phyloP scores from a whole-genome alignment of 257 asterid species.

The Echium plantagineum region DNA sequence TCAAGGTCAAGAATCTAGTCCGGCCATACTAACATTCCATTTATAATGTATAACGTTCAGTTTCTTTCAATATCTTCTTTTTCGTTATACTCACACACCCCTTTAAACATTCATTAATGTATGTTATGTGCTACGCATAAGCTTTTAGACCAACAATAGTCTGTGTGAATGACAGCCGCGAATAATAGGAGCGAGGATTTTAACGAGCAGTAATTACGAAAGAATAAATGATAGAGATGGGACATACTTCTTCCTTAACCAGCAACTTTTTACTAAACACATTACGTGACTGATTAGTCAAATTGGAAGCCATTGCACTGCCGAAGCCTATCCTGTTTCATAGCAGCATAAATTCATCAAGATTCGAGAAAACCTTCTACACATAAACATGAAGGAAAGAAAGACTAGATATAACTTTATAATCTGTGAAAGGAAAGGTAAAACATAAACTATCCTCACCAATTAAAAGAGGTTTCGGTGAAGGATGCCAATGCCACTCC shows the following conservation, averaged over 20 bases:
- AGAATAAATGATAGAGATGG: not conserved
- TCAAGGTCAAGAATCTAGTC: not conserved
- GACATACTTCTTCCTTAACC: conserved; percentile 54
- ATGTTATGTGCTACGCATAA: too few relatives aligned
- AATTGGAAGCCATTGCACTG: conserved; percentile 92
- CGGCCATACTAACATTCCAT: too few relatives aligned
- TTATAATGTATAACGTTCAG: too few relatives aligned
- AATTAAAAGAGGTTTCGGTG: conserved; percentile 81
- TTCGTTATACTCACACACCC: too few relatives aligned
- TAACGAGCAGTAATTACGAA: not conserved
- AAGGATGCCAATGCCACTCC: conserved; percentile 89
- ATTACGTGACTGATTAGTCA: conserved; percentile 80
- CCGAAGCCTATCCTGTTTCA: conserved; percentile 69
- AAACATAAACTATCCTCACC: conserved; percentile 25
- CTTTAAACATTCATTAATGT: too few relatives aligned
- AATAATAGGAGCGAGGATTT: too few relatives aligned
- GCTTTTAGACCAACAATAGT: too few relatives aligned
- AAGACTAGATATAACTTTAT: not conserved
- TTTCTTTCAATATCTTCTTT: too few relatives aligned
- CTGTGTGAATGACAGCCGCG: too few relatives aligned
- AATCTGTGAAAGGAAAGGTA: not conserved
- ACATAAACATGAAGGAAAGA: not conserved
- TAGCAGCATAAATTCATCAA: not conserved
- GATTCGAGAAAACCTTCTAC: not conserved
- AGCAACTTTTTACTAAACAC: conserved; percentile 71